phyloP scores from a whole-genome alignment of 1,284 basidiomycete genomes.

The Fistulina hepatica region DNA sequence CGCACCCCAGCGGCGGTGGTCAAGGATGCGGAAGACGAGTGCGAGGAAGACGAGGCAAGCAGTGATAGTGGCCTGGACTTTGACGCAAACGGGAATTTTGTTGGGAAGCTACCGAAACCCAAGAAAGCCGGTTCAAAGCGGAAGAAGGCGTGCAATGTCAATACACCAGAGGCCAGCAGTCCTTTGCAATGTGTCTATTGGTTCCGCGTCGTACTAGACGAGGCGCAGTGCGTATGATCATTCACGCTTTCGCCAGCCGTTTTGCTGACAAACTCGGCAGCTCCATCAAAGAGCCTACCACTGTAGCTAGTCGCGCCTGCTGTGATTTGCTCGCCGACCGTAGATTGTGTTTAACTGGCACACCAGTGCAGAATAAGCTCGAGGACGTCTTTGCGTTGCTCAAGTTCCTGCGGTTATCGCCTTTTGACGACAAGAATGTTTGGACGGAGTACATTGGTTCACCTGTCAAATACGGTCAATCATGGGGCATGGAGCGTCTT shows the following conservation, averaged over 20 bases:
- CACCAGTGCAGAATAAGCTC: slow-evolving; percentile 97
- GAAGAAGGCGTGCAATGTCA: slow-evolving; percentile 46
- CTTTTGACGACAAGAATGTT: slow-evolving; percentile 85
- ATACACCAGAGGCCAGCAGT: slow-evolving; percentile 55
- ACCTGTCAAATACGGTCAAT: slow-evolving; percentile 85
- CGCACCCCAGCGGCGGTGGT: slow-evolving; percentile 44
- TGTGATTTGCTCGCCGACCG: slow-evolving; percentile 93
- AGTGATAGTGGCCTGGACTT: slow-evolving; percentile 53
- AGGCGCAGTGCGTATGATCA: slow-evolving; percentile 76
- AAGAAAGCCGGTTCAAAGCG: slow-evolving; percentile 56
- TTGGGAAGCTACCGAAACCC: slow-evolving; percentile 41
- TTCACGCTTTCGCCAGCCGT: slow-evolving; percentile 1
- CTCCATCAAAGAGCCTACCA: slow-evolving; percentile 92
- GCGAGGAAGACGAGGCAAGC: slow-evolving; percentile 50
- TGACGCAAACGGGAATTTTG: slow-evolving; percentile 57
- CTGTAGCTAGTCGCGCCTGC: slow-evolving; percentile 88
- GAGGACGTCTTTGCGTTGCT: slow-evolving; percentile 96
- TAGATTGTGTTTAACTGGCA: slow-evolving; percentile 90
- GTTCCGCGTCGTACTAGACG: slow-evolving; percentile 97
- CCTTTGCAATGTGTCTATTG: slow-evolving; percentile 94
- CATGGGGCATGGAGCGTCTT: slow-evolving; percentile 85
- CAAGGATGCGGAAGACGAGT: slow-evolving; percentile 29
- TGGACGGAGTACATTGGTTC: slow-evolving; percentile 93
- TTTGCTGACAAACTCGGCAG: slow-evolving; percentile 30
- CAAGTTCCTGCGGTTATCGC: slow-evolving; percentile 88